These are phyloP conservation scores for Talaromyces atroroseus DNA, from an alignment of 2,329 filamentous ascomycete species.

Conservation along the genomic window DNA sequence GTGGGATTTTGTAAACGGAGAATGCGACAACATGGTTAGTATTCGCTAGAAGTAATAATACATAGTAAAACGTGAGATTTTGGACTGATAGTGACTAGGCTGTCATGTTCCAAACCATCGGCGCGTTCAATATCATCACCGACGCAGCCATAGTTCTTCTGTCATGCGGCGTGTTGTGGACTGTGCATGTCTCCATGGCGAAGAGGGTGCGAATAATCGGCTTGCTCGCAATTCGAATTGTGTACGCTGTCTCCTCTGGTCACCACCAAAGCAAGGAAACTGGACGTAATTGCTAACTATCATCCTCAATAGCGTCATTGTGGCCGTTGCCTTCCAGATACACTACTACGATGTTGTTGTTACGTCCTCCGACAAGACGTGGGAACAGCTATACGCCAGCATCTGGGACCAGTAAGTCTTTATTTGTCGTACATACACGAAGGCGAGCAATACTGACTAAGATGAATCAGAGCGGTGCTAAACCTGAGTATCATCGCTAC, in stretches of 20 bases:
- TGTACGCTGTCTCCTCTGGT: conserved; percentile 10
- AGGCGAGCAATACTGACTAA: neutral
- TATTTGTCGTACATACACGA: neutral
- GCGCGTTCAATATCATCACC: conserved; percentile 17
- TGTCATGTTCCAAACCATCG: conserved; percentile 16
- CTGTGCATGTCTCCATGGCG: conserved; percentile 16
- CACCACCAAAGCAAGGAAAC: neutral
- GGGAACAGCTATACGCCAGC: conserved; percentile 17
- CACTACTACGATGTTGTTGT: conserved; percentile 16
- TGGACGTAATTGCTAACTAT: neutral
- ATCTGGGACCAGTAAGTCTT: conserved; percentile 17
- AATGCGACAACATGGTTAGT: conserved; percentile 18
- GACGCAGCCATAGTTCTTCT: conserved; percentile 16
- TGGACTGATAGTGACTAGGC: conserved; percentile 4
- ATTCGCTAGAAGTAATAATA: neutral
- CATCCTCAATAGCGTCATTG: neutral
- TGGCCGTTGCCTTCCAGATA: conserved; percentile 16
- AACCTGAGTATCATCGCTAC: conserved; percentile 20
- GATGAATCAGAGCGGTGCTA: conserved; percentile 19
- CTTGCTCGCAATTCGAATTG: conserved; percentile 15
- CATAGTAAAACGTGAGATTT: neutral
- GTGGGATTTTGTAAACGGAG: conserved; percentile 15
- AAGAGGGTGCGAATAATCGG: conserved; percentile 18
- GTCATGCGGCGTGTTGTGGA: conserved; percentile 17
- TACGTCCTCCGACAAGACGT: conserved; percentile 13